Percentiles rank a stretch among this genome's conserved stretches.
Conservation (phyloP, 208 protist genomes). For the Trypanosoma avium region DNA sequence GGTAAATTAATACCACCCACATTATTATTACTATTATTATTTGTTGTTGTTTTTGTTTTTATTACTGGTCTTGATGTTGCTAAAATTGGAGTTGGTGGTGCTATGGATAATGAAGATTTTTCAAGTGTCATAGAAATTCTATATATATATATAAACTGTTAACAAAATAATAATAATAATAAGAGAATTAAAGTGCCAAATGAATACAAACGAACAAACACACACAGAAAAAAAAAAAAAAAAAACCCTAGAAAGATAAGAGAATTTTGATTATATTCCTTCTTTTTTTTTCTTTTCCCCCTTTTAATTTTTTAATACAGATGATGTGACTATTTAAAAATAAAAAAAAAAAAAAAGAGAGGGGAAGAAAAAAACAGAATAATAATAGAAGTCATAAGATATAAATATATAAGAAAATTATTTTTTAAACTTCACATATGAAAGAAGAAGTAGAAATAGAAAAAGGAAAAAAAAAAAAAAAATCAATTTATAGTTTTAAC, state of each 20-base stretch:
- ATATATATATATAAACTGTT: neutral
- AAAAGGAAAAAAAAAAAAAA: constrained; percentile 5
- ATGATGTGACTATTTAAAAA: neutral
- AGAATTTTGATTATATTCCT: no score
- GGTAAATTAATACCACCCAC: no score
- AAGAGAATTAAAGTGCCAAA: neutral
- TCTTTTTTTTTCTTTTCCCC: no score
- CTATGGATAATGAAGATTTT: no score
- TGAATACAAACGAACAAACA: neutral
- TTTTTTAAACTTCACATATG: neutral
- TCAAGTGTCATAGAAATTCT: neutral
- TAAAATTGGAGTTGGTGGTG: no score
- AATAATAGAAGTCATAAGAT: constrained; percentile 13
- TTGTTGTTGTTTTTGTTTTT: no score
- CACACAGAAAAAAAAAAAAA: constrained; percentile 3
- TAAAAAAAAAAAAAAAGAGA: constrained; percentile 18
- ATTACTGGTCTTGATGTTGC: no score
- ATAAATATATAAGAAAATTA: constrained; percentile 9
- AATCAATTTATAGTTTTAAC: no score
- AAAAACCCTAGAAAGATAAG: neutral
- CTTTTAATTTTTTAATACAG: neutral
- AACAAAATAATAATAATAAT: constrained; percentile 7
- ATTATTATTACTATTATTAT: no score
- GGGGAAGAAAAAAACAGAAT: constrained; percentile 12
- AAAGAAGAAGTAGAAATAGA: constrained; percentile 1